Conservation (phyloP, 2,329 filamentous ascomycete genomes). For the Botrytis pseudocinerea region DNA sequence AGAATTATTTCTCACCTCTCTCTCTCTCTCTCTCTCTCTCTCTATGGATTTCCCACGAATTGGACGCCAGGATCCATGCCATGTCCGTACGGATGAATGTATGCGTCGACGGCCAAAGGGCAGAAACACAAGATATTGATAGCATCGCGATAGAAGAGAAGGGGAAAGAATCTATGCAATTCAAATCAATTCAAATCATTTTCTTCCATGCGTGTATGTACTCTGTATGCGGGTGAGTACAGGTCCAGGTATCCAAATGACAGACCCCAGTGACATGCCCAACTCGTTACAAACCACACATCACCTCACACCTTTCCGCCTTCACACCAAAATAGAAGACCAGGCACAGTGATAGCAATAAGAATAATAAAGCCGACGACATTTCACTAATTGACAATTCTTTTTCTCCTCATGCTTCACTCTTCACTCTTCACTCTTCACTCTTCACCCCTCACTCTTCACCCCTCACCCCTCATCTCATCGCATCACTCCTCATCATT, state of each 20-base stretch:
- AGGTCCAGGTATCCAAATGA: background rate
- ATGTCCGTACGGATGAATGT: background rate
- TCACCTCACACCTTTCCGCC: background rate
- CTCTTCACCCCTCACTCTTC: background rate
- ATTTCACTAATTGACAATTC: background rate
- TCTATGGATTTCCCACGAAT: conserved; percentile 4
- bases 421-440: background rate
- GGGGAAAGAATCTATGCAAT: background rate
- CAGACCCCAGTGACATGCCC: background rate
- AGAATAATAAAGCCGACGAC: background rate
- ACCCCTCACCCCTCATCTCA: background rate
- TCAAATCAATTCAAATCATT: background rate
- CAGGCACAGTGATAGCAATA: background rate
- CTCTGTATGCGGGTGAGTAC: background rate
- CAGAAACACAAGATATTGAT: background rate
- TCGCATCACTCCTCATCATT: background rate
- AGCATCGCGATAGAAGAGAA: background rate
- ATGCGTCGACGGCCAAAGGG: background rate
- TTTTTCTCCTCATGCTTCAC: background rate
- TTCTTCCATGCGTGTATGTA: background rate
- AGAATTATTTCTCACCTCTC: background rate
- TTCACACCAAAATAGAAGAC: background rate
- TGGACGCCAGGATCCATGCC: background rate
- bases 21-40: background rate
- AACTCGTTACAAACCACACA: background rate